Percentiles rank a stretch among this genome's conserved stretches.
Evolutionary conservation across 768 basidiomycete genomes (phyloP).

Genomic region (Trametes coccinea): DNA sequence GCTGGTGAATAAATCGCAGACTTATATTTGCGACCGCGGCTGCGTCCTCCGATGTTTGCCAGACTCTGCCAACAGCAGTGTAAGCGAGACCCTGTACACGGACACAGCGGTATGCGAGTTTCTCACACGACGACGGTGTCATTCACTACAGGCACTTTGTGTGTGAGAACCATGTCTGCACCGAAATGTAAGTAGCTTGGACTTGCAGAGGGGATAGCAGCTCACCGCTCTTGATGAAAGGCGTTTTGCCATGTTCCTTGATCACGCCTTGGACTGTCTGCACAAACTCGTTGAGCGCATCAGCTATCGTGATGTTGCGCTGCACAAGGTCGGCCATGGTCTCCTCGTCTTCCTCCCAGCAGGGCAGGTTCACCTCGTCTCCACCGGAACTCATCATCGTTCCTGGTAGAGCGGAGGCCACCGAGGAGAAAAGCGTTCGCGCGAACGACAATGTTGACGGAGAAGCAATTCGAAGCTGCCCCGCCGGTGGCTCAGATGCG

Average conservation of each 20-base stretch:
- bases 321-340: conserved; percentile 57
- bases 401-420: conserved; percentile 54
- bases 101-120: not conserved
- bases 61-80: conserved; percentile 46
- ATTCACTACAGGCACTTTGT: conserved; percentile 36
- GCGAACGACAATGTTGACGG: conserved; percentile 62
- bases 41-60: conserved; percentile 68
- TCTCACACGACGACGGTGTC: conserved; percentile 56
- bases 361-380: conserved; percentile 72
- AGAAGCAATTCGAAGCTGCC: conserved; percentile 76
- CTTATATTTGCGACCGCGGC: conserved; percentile 58
- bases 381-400: conserved; percentile 79
- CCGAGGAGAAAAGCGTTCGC: conserved; percentile 48
- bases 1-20: conserved; percentile 61
- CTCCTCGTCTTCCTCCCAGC: conserved; percentile 61
- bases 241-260: conserved; percentile 59
- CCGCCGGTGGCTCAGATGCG: conserved; percentile 75
- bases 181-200: not conserved
- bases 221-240: conserved; percentile 80
- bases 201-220: not conserved
- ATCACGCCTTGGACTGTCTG: conserved; percentile 59
- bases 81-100: not conserved
- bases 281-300: conserved; percentile 67
- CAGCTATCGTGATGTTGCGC: conserved; percentile 53
- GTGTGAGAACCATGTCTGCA: conserved; percentile 37